Percentiles rank a stretch among this genome's conserved stretches.
phyloP scores from a whole-genome alignment of 352 stramenopile species.

The Phytophthora pseudosyringae region DNA sequence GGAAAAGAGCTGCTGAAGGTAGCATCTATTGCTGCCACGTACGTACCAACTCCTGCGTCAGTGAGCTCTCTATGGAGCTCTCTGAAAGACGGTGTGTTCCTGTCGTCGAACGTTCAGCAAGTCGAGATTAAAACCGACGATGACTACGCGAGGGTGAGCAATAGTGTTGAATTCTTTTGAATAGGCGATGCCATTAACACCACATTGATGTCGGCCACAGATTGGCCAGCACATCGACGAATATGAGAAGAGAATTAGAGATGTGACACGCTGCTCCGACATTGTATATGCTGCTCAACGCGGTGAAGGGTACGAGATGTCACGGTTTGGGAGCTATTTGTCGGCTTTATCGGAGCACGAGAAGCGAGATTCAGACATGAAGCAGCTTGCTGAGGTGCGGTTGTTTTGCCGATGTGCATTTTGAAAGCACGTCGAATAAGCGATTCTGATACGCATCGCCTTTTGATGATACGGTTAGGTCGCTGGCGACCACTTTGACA shows the following conservation, averaged over 20 bases:
- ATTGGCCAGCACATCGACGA: slow-evolving; percentile 89
- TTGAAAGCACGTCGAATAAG: neutral
- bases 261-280: slow-evolving; percentile 85
- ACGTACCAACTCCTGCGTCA: slow-evolving; percentile 77
- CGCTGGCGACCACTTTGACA: slow-evolving; percentile 85
- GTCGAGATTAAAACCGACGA: slow-evolving; percentile 90
- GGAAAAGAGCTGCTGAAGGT: slow-evolving; percentile 87
- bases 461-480: slow-evolving; percentile 38
- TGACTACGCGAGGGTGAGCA: slow-evolving; percentile 75
- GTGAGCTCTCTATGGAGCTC: slow-evolving; percentile 86
- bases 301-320: slow-evolving; percentile 88
- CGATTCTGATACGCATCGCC: slow-evolving; percentile 2
- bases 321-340: slow-evolving; percentile 85
- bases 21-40: slow-evolving; percentile 69
- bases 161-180: neutral
- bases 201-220: slow-evolving; percentile 28
- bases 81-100: slow-evolving; percentile 80
- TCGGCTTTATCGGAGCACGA: slow-evolving; percentile 78
- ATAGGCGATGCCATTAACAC: neutral
- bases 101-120: slow-evolving; percentile 81
- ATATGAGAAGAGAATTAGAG: slow-evolving; percentile 84
- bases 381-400: slow-evolving; percentile 65
- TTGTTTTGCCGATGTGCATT: neutral
- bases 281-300: slow-evolving; percentile 82
- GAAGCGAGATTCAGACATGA: slow-evolving; percentile 80